Conservation (phyloP, 2,329 filamentous ascomycete genomes). For the Zymoseptoria crescenta region DNA sequence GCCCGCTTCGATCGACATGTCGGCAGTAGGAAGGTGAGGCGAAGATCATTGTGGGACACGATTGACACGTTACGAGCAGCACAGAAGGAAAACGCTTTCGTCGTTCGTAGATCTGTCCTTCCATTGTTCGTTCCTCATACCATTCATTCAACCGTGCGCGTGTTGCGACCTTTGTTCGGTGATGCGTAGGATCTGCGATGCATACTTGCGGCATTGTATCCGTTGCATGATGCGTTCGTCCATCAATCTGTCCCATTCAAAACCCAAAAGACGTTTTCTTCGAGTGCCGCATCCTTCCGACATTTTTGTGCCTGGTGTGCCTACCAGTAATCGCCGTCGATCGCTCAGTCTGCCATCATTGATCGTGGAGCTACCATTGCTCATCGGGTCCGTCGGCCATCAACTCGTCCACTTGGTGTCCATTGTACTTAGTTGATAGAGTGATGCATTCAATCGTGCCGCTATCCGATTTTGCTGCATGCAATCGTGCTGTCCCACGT, state of each 20-base stretch:
- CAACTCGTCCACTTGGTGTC: neutral
- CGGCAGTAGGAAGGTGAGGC: no score
- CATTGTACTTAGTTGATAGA: neutral
- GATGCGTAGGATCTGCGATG: neutral
- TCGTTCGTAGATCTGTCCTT: neutral
- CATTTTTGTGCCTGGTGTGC: no score
- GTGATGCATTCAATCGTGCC: neutral
- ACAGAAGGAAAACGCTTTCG: neutral
- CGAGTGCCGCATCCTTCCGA: no score
- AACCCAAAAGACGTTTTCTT: no score
- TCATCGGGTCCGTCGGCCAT: neutral
- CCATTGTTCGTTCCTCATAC: neutral
- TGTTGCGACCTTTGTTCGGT: neutral
- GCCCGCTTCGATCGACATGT: no score
- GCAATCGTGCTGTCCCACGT: no score
- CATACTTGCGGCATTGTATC: no score
- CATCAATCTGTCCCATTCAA: no score
- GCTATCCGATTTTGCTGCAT: neutral
- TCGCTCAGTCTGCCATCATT: no score
- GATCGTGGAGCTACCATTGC: neutral
- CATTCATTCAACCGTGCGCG: neutral
- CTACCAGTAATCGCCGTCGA: no score
- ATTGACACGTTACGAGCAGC: neutral
- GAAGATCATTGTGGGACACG: neutral
- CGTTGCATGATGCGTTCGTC: neutral